Evolutionary conservation across 371 early-diverging fungal species (phyloP).

Genomic region (Catenaria anguillulae): DNA sequence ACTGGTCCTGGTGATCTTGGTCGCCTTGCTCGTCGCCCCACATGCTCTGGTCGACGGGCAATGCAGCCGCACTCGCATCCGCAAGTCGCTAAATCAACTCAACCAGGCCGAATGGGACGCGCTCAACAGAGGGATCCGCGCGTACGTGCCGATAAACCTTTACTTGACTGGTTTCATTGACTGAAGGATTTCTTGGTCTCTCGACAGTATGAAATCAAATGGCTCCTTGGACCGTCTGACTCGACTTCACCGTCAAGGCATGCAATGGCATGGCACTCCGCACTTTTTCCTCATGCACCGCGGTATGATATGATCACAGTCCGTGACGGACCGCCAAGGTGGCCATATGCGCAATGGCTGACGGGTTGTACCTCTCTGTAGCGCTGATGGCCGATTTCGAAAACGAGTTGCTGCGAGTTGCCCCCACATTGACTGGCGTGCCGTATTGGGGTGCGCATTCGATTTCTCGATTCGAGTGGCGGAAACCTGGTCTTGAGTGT

Average conservation of each 20-base stretch:
- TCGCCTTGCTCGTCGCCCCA: neutral
- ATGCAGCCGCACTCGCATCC: neutral
- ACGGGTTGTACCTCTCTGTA: too few relatives aligned
- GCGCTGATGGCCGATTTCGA: neutral
- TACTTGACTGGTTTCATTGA: too few relatives aligned
- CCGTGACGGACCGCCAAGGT: too few relatives aligned
- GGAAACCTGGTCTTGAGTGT: too few relatives aligned
- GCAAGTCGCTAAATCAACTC: neutral
- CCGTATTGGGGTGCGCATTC: neutral
- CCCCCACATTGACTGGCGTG: neutral
- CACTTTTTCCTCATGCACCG: slow-evolving; percentile 2
- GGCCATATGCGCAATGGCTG: too few relatives aligned
- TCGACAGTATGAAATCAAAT: neutral
- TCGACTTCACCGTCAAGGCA: neutral
- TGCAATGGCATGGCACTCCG: neutral
- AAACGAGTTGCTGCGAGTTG: slow-evolving; percentile 11
- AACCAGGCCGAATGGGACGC: neutral
- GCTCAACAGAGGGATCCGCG: neutral
- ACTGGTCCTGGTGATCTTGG: too few relatives aligned
- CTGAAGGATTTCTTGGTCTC: too few relatives aligned
- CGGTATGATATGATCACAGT: too few relatives aligned
- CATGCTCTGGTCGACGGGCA: neutral
- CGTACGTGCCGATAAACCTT: too few relatives aligned
- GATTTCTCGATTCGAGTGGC: too few relatives aligned
- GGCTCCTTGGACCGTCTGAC: neutral